These are phyloP conservation scores for Termitomyces eurrhizus DNA, from an alignment of 768 basidiomycete species.

Conservation along the genomic window DNA sequence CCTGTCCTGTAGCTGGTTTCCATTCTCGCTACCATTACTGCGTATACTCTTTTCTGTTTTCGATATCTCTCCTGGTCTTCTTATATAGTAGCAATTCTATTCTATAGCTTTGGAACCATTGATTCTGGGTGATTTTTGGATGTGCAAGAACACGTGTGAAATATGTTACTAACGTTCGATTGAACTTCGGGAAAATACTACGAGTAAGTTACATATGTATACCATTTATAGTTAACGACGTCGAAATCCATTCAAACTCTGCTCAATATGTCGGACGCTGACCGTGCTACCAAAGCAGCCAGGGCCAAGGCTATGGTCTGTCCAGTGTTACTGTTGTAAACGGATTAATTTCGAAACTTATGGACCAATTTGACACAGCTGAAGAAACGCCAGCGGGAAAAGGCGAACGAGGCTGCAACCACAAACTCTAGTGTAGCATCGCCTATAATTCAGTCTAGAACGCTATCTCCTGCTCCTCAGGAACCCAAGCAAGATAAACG, in stretches of 20 bases:
- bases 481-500: slow-evolving; percentile 41
- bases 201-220: not conserved
- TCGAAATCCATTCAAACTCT: not conserved
- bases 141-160: slow-evolving; percentile 2
- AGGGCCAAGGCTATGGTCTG: slow-evolving; percentile 80
- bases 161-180: not conserved
- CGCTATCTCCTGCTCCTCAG: slow-evolving; percentile 49
- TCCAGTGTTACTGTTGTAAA: slow-evolving; percentile 8
- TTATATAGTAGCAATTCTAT: slow-evolving; percentile 48
- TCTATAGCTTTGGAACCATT: slow-evolving; percentile 14
- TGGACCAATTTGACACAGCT: slow-evolving; percentile 40
- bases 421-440: slow-evolving; percentile 32
- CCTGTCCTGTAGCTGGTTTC: slow-evolving; percentile 22
- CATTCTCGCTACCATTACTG: slow-evolving; percentile 20
- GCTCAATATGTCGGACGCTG: slow-evolving; percentile 59
- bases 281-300: slow-evolving; percentile 78
- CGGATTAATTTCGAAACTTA: slow-evolving; percentile 5
- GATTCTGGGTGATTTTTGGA: not conserved
- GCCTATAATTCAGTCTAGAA: slow-evolving; percentile 33
- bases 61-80: slow-evolving; percentile 29
- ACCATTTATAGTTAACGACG: not conserved
- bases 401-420: slow-evolving; percentile 40
- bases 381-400: slow-evolving; percentile 79
- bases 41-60: slow-evolving; percentile 33
- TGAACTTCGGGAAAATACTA: not conserved